Evolutionary conservation across 208 protist genomes (phyloP).

Genomic region (Trypanosoma rangeli): DNA sequence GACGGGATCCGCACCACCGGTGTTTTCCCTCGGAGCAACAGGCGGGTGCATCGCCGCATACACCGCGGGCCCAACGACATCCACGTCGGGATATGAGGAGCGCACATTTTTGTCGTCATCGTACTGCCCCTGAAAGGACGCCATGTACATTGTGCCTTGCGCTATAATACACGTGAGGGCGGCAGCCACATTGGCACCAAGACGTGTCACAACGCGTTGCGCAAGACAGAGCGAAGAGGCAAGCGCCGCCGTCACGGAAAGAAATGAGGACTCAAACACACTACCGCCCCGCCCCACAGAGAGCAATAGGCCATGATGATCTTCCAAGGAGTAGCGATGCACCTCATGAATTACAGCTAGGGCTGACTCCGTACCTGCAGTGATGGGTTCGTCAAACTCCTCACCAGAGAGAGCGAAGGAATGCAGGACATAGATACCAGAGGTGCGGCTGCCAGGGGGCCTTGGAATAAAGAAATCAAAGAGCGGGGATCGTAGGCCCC

Average conservation of each 20-base stretch:
- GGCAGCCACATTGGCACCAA: constrained; percentile 60
- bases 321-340: constrained; percentile 85
- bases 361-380: constrained; percentile 15
- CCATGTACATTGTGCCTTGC: constrained; percentile 61
- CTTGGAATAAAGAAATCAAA: constrained; percentile 58
- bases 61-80: constrained; percentile 70
- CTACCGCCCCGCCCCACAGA: constrained; percentile 64
- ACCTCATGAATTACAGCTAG: constrained; percentile 77
- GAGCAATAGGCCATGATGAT: constrained; percentile 74
- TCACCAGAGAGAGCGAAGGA: constrained; percentile 48
- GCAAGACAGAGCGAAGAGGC: constrained; percentile 81
- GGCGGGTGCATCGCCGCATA: constrained; percentile 71
- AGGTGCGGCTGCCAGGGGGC: constrained; percentile 51
- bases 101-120: constrained; percentile 80
- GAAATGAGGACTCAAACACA: constrained; percentile 73
- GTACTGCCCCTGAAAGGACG: constrained; percentile 83
- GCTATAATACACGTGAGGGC: constrained; percentile 65
- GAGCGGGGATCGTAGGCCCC: constrained; percentile 69
- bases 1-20: background rate
- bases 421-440: constrained; percentile 71
- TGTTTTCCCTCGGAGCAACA: constrained; percentile 1
- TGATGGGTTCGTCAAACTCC: constrained; percentile 48
- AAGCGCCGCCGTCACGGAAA: constrained; percentile 70
- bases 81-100: constrained; percentile 73
- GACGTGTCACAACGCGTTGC: constrained; percentile 72